These are phyloP conservation scores for Aspergillus carbonarius DNA, from an alignment of 2,329 filamentous ascomycete genomes.

Conservation along the genomic window DNA sequence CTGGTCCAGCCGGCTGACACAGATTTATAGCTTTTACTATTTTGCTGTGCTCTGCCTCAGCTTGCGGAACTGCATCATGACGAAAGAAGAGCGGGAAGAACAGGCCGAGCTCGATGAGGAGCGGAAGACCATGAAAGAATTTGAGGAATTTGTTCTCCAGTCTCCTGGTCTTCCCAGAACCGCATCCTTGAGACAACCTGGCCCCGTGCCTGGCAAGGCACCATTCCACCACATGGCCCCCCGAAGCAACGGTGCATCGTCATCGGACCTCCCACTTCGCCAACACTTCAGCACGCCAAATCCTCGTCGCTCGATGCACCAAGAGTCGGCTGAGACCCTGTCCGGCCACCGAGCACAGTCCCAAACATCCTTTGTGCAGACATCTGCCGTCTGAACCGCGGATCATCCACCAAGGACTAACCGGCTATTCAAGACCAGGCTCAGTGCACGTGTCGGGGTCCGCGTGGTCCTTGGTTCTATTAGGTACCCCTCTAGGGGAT, in stretches of 20 bases:
- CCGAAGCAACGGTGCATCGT: constrained; percentile 33
- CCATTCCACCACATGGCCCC: constrained; percentile 46
- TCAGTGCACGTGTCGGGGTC: not conserved
- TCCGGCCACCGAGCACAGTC: constrained; percentile 18
- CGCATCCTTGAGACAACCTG: constrained; percentile 19
- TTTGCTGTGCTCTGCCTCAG: constrained; percentile 49
- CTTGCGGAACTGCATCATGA: constrained; percentile 48
- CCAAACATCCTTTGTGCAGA: constrained; percentile 46
- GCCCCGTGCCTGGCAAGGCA: constrained; percentile 34
- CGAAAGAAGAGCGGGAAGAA: constrained; percentile 37
- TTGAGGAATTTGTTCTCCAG: constrained; percentile 42
- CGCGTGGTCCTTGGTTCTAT: not conserved
- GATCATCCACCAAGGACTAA: too few species aligned
- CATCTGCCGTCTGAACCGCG: constrained; percentile 33
- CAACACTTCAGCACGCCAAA: constrained; percentile 29
- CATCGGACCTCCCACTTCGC: constrained; percentile 43
- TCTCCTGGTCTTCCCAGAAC: constrained; percentile 38
- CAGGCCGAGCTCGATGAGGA: constrained; percentile 36
- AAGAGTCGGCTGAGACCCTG: constrained; percentile 20
- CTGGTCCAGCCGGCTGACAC: constrained; percentile 11
- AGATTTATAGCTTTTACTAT: constrained; percentile 50
- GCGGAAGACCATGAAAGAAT: constrained; percentile 40
- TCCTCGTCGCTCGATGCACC: constrained; percentile 22
- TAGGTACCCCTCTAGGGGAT: not conserved
- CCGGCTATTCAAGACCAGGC: too few species aligned